Evolutionary conservation across 1,284 basidiomycete genomes (phyloP), one percentile per base, ranked within the genome.

Genomic region (Leccinum fallax): DNA sequence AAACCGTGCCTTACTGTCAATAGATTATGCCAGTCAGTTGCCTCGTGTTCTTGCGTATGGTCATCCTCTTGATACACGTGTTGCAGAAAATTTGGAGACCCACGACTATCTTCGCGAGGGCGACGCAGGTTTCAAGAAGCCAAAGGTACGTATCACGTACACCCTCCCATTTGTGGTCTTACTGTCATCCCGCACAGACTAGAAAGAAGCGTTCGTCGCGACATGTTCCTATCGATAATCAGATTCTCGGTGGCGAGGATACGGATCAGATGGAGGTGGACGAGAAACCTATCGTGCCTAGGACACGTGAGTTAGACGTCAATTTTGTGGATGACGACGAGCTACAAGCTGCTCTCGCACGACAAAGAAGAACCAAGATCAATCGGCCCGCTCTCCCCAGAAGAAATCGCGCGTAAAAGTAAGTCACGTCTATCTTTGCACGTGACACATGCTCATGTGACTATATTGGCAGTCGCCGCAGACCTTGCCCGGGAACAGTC

Each of bases 311-410:
- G 74, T 80, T 90, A 60, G 87, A 95, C 70, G 83, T 83, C 64
- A 97, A 98, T 78, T 92, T 98, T 75, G 90, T 99, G 66, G 97
- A 99, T 78, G 97, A 99, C 75, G 97, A 99, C 76, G 97, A 99
- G 72, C 84, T 99, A 43, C 95, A 98, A 81, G 93, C 93, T 36
- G 94, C 93, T 30, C 83, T 99, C 59, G 92, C 97, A 26, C 86
- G 93, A 19, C 88, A 93, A 61, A 83, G 97, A 62, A 85, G 92
- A 69, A 89, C 89, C 43, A 93, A 93, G 68, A 83, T 94, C 3
- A 88, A 88, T 73, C 93, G 91, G 74, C 77, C 83, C 40, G 72
- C 66, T 90, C 46, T 88, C 91, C 24, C 91, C 94, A 0, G 95
- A 97, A 71, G 90, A 95, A 71, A 80, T 98, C 16, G 95, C 93